A percentile compares a stretch with the other conserved stretches of the same genome.
Conservation (phyloP, 805 yeast species). For the Metschnikowia borealis region DNA sequence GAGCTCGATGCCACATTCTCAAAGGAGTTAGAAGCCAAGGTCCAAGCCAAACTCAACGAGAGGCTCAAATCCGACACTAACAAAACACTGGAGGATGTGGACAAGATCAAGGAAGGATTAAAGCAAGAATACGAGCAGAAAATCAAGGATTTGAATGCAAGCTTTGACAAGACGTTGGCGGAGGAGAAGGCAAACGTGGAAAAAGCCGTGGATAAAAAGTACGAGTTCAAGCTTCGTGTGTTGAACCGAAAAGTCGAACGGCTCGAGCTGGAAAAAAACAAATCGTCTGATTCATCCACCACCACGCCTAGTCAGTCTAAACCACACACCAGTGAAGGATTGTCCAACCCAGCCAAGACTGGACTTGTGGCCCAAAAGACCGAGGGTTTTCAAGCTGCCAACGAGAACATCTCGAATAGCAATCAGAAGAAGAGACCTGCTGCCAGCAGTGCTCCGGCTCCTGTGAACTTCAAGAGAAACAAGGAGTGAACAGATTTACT, state of each 20-base stretch:
- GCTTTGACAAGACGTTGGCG: constrained; percentile 18
- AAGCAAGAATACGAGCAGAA: constrained; percentile 19
- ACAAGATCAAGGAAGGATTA: constrained; percentile 12
- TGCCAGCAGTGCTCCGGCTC: not conserved
- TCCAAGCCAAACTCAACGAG: constrained; percentile 19
- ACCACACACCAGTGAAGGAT: not conserved
- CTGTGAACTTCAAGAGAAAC: constrained; percentile 6
- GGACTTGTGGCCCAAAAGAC: constrained; percentile 3
- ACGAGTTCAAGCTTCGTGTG: constrained; percentile 55
- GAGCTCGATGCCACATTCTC: constrained; percentile 34
- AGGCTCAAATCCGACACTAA: constrained; percentile 6
- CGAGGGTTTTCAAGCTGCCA: constrained; percentile 1
- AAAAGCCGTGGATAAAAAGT: constrained; percentile 51
- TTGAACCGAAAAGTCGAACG: constrained; percentile 51
- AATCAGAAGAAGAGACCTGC: constrained; percentile 2
- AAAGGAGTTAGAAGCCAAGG: constrained; percentile 21
- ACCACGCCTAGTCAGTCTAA: not conserved
- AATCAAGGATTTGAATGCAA: constrained; percentile 20
- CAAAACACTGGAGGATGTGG: not conserved
- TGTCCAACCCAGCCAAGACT: not conserved
- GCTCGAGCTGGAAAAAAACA: constrained; percentile 28
- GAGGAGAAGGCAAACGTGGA: constrained; percentile 37
- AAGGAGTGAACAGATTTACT: not conserved
- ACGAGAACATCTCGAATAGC: not conserved
- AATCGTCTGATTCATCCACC: not conserved